Conservation (phyloP, 148 eudicot species). For the Chenopodium berlandieri region DNA sequence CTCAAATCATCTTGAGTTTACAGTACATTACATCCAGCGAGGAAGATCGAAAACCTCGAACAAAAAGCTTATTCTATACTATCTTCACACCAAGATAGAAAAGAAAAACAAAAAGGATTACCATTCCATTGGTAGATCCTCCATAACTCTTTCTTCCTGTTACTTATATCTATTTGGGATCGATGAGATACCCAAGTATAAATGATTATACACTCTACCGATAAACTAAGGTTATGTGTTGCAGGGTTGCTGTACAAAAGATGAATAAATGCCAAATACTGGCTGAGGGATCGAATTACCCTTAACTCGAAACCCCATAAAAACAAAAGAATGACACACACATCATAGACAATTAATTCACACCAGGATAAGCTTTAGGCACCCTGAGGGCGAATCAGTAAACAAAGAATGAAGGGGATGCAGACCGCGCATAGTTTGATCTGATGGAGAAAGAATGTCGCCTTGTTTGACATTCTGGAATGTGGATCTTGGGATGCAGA, state of each 20-base stretch:
- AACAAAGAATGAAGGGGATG: conserved; percentile 33
- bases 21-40: conserved; percentile 47
- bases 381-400: conserved; percentile 24
- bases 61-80: conserved; percentile 42
- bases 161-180: conserved; percentile 37
- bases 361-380: conserved; percentile 34
- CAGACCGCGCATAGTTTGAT: conserved; percentile 42
- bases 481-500: conserved; percentile 41
- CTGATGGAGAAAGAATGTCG: conserved; percentile 28
- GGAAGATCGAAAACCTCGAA: conserved; percentile 9
- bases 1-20: conserved; percentile 37
- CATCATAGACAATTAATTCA: conserved; percentile 26
- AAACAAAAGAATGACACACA: conserved; percentile 53
- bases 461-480: conserved; percentile 43
- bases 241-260: conserved; percentile 55
- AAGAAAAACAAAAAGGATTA: conserved; percentile 34
- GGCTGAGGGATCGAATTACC: conserved; percentile 39
- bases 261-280: conserved; percentile 36
- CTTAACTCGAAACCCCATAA: conserved; percentile 44
- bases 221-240: conserved; percentile 34
- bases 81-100: conserved; percentile 42
- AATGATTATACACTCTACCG: conserved; percentile 51
- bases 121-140: conserved; percentile 47
- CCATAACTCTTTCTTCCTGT: conserved; percentile 28
- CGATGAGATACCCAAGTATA: conserved; percentile 76